A percentile compares a stretch with the other conserved stretches of the same genome.
phyloP scores from a whole-genome alignment of 129 eudicot genomes.

The Escallonia herrerae region DNA sequence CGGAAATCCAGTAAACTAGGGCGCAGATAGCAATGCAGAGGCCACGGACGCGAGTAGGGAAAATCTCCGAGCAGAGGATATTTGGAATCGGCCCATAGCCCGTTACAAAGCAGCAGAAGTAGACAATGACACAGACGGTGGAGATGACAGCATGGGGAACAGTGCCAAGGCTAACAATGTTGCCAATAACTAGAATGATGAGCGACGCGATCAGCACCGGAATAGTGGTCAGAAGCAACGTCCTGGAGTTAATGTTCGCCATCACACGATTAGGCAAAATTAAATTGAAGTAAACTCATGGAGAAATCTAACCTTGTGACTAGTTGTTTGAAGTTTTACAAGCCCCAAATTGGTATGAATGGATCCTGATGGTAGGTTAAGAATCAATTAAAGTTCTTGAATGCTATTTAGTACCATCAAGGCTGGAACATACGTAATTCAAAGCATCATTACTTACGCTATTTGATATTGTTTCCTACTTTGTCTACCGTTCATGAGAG shows the following conservation, averaged over 20 bases:
- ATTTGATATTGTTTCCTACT: no score
- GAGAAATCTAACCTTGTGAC: no score
- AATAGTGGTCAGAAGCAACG: slow-evolving; percentile 53
- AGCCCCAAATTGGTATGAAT: no score
- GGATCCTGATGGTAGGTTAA: no score
- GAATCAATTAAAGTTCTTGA: no score
- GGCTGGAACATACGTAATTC: no score
- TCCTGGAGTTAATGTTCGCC: slow-evolving; percentile 26
- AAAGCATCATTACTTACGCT: no score
- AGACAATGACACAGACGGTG: slow-evolving; percentile 50
- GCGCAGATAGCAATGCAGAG: slow-evolving; percentile 76
- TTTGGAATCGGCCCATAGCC: slow-evolving; percentile 74
- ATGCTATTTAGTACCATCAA: no score
- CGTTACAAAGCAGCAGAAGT: slow-evolving; percentile 70
- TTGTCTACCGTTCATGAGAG: no score
- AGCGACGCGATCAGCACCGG: slow-evolving; percentile 57
- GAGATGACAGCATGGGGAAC: slow-evolving; percentile 55
- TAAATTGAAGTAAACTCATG: no score
- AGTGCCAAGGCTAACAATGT: slow-evolving; percentile 33
- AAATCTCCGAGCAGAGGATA: slow-evolving; percentile 64
- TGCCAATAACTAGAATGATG: slow-evolving; percentile 46
- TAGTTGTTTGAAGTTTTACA: no score
- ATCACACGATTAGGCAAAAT: background rate
- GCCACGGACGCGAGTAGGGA: slow-evolving; percentile 77
- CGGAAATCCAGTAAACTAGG: slow-evolving; percentile 62